Base-by-base conservation (phyloP, 768 basidiomycete genomes). In the Hemileccinum rubropunctum region DNA sequence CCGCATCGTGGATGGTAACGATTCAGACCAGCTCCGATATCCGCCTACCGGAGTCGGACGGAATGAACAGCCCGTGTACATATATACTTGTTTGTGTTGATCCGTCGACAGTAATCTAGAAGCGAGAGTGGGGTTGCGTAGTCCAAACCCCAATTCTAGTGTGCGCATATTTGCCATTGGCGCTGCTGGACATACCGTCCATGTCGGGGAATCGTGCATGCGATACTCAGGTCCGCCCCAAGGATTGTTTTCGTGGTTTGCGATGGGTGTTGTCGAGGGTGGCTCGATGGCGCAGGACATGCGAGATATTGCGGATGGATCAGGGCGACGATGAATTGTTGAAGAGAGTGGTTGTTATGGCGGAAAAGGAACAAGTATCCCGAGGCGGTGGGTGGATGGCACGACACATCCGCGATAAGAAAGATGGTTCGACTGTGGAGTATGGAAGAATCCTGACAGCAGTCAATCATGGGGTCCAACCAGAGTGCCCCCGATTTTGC, bases 1-100 rank as follows among this genome's bases (percentile, higher is more conserved):
- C 44, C 38, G n/a, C n/a, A 32, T 36, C 42, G 34, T 23, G 48
- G 21, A 47, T 51, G 35, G 37, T 34, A 28, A 41, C 30, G 41
- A 42, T 32, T 49, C 51, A 40, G 61, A 43, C 20, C 42, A 45
- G 41, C 26, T 48, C 58, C 61, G 51, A 45, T 26, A 35, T 47
- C 60, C 27, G 33, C 49, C 33, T 48, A 33, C 26, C 17, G 42
- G 44, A 35, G 11, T 28, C 7, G 49, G 34, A 44, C 26, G 48
- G 34, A 30, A 11, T 12, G 18, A 34, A 48, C 13, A 36, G 27
- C 27, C 39, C 39, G 32, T 41, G 54, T 33, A 41, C 12, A 42
- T 20, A 42, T 23, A 23, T 23, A 23, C 23, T 23, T 23, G 23
- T 3, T 23, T 23, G n/a, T 40, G n/a, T 20, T 18, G 34, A 33